These are phyloP conservation scores for Penicillium bovifimosum DNA, from an alignment of 495 filamentous ascomycete genomes.

Conservation along the genomic window DNA sequence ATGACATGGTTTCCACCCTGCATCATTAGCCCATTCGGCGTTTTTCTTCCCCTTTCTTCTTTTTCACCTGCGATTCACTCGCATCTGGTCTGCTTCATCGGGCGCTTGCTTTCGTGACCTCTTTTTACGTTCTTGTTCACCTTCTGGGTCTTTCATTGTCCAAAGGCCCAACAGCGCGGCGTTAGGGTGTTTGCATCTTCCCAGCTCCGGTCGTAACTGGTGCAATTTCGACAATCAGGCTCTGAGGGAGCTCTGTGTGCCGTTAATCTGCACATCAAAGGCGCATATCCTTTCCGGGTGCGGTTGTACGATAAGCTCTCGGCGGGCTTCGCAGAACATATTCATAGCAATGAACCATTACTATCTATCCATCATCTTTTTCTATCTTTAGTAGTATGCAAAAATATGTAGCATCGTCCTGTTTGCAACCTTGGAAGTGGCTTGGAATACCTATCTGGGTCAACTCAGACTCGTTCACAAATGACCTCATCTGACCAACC, in stretches of 20 bases:
- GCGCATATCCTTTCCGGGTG: not conserved
- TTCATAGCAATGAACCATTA: slow-evolving; percentile 16
- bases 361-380: not conserved
- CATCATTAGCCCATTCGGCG: slow-evolving; percentile 19
- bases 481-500: not conserved
- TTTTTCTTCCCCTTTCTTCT: not conserved
- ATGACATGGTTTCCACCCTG: slow-evolving; percentile 7
- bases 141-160: not conserved
- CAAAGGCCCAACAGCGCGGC: slow-evolving; percentile 6
- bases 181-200: slow-evolving; percentile 13
- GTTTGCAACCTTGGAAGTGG: not conserved
- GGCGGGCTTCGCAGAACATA: slow-evolving; percentile 17
- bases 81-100: not conserved
- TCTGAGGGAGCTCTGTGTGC: not conserved
- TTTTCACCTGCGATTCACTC: not conserved
- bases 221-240: slow-evolving; percentile 5
- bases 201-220: slow-evolving; percentile 18
- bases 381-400: not conserved
- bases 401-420: not conserved
- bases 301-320: slow-evolving; percentile 17
- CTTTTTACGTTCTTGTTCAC: not conserved
- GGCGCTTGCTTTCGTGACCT: not conserved
- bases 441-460: not conserved
- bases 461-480: not conserved
- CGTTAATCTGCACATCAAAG: slow-evolving; percentile 3